These are phyloP conservation scores for Kodamaea derodonti DNA, from an alignment of 1,139 yeast species.

Conservation along the genomic window DNA sequence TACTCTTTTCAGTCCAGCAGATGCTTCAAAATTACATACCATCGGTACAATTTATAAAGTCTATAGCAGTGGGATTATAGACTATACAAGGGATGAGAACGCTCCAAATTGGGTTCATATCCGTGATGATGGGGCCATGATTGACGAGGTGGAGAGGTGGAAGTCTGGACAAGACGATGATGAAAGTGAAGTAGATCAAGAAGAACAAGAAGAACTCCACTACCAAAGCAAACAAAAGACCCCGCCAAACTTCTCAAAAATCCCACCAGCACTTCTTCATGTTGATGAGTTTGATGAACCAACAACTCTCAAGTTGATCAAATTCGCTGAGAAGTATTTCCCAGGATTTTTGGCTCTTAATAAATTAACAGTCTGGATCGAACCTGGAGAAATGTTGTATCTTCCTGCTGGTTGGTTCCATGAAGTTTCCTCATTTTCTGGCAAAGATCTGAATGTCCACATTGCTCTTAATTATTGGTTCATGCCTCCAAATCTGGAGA, in stretches of 20 bases:
- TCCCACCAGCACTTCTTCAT: constrained; percentile 63
- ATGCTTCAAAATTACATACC: constrained; percentile 54
- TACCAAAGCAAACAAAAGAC: constrained; percentile 22
- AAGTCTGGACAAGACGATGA: constrained; percentile 8
- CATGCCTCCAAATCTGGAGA: constrained; percentile 49
- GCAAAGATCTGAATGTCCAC: constrained; percentile 39
- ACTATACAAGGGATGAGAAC: constrained; percentile 47
- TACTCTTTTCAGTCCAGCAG: constrained; percentile 60
- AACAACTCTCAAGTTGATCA: constrained; percentile 21
- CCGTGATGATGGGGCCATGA: constrained; percentile 60
- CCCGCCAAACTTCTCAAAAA: constrained; percentile 65
- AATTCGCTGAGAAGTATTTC: constrained; percentile 32
- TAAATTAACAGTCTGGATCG: constrained; percentile 42
- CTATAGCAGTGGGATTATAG: constrained; percentile 61
- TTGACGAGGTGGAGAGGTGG: constrained; percentile 44
- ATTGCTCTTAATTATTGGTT: constrained; percentile 73
- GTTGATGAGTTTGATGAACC: constrained; percentile 44
- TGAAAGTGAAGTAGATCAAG: not conserved
- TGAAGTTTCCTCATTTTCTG: constrained; percentile 64
- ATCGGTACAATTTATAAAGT: constrained; percentile 53
- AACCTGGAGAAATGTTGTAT: constrained; percentile 64
- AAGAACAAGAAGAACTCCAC: not conserved
- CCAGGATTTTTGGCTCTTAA: constrained; percentile 46
- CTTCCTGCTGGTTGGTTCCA: constrained; percentile 82
- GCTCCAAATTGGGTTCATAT: constrained; percentile 59